Evolutionary conservation across 208 protist genomes (phyloP), one percentile per base, ranked within the genome.

Genomic region (Trypanosoma boissoni): DNA sequence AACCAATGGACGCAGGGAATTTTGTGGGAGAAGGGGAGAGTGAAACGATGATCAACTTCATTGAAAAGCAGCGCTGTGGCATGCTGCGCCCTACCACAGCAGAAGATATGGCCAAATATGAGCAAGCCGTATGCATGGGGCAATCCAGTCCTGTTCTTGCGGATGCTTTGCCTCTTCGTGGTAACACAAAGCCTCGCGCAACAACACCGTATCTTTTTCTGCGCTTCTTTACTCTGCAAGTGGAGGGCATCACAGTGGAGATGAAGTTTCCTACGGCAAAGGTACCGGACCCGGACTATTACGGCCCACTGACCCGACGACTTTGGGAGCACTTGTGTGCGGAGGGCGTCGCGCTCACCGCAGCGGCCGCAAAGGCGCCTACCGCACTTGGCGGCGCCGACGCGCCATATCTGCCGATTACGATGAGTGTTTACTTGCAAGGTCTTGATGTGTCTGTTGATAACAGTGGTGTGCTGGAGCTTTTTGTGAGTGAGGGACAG

Each of bases 381-480:
- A 9, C 12, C 20, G 39, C 7, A 1, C 49, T 57, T 28, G 39
- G 10, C 24, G 44, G 46, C 26, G 55, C 48, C 8, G 54, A 62
- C 43, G 64, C 41, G 10, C 51, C 64, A 6, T 64, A 71, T 53
- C 48, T 71, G 28, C 64, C 64, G 20, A 18, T 71, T 26, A 60
- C 64, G 12, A 54, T 71, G 31, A 64, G 55, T 64, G 9, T 63
- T 16, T 58, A 63, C 20, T 46, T 71, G 26, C 43, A 64, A 29
- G 31, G 23, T 24, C 29, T 71, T 16, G 56, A 64, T 39, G 27
- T 71, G 1, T 71, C 64, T 18, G 56, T 64, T 5, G 57, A 44
- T 21, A 71, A 50, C 32, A 56, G 36, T 27, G 56, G 64, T 1
- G 32, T 59, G 26, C 16, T 56, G 29, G 57, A 71, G 50, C 8